Evolutionary conservation across 2,329 filamentous ascomycete genomes (phyloP).

Genomic region (Paraphoma sp.): DNA sequence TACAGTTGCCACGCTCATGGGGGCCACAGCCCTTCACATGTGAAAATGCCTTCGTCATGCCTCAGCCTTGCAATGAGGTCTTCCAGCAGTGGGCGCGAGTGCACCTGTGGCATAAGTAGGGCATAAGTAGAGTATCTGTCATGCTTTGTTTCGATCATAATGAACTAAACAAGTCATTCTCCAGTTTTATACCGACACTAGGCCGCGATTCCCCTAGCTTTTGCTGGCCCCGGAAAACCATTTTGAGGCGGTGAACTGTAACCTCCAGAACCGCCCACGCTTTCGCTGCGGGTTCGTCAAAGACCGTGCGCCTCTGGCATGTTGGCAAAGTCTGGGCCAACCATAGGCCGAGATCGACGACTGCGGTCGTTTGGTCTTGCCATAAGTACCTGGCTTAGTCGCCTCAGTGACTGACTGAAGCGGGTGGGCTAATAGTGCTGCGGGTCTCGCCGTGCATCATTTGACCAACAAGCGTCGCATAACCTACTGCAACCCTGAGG

Average conservation of each 20-base stretch:
- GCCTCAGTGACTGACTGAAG: conserved; percentile 24
- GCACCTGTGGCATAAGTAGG: conserved; percentile 26
- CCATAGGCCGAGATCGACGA: conserved; percentile 28
- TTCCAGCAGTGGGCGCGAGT: conserved; percentile 13
- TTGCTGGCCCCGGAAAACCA: conserved; percentile 21
- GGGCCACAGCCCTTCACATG: conserved; percentile 2
- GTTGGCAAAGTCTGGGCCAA: conserved; percentile 28
- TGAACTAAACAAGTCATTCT: conserved; percentile 16
- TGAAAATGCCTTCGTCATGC: conserved; percentile 19
- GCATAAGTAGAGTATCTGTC: conserved; percentile 30
- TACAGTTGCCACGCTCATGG: conserved; percentile 10
- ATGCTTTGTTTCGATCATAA: conserved; percentile 19
- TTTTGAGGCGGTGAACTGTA: conserved; percentile 37
- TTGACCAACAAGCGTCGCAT: conserved; percentile 28
- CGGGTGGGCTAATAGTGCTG: conserved; percentile 29
- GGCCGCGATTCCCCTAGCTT: conserved; percentile 18
- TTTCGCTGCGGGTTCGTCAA: conserved; percentile 21
- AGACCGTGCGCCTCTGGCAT: conserved; percentile 22
- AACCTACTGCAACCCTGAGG: conserved; percentile 10
- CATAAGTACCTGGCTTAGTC: conserved; percentile 18
- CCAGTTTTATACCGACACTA: conserved; percentile 35
- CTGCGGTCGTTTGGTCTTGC: conserved; percentile 23
- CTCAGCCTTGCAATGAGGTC: conserved; percentile 7
- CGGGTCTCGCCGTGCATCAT: conserved; percentile 29
- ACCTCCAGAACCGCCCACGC: conserved; percentile 27